Percentiles rank a stretch among this genome's conserved stretches.
Evolutionary conservation across 116 monocot species (phyloP).

Genomic region (Phalaenopsis hybrid): DNA sequence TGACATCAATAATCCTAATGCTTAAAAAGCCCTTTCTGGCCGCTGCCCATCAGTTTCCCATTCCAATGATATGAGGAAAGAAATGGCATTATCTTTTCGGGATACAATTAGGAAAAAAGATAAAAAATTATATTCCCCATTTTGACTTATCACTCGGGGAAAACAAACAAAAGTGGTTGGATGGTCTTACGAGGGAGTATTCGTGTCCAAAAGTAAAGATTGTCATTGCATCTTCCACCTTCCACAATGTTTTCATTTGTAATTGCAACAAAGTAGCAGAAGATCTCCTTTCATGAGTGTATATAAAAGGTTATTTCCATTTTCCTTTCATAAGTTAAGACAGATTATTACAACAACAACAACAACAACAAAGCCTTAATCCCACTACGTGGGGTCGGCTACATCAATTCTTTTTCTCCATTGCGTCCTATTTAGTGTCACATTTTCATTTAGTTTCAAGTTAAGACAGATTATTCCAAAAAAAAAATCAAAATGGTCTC

Average conservation of each 20-base stretch:
- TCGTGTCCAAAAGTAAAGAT: not conserved
- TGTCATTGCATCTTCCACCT: not conserved
- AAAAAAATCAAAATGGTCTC: too few relatives aligned
- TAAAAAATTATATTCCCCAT: not conserved
- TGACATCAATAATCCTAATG: not conserved
- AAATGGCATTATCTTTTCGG: not conserved
- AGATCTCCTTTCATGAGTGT: not conserved
- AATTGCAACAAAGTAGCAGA: not conserved
- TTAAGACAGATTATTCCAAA: too few relatives aligned
- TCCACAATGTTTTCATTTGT: not conserved
- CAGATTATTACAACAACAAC: too few relatives aligned
- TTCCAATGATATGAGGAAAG: not conserved
- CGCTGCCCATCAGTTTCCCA: not conserved
- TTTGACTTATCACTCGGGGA: not conserved
- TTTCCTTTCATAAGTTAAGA: too few relatives aligned
- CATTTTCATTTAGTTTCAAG: too few relatives aligned
- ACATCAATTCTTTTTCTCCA: too few relatives aligned
- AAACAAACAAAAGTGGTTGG: not conserved
- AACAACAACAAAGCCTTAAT: too few relatives aligned
- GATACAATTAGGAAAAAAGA: not conserved
- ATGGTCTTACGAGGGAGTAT: constrained; percentile 2
- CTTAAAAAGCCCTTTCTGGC: too few relatives aligned
- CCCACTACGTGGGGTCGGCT: too few relatives aligned
- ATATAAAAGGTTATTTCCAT: not conserved
- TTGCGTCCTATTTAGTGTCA: too few relatives aligned